phyloP scores from a whole-genome alignment of 768 basidiomycete species.

The Leccinum ochraceum region DNA sequence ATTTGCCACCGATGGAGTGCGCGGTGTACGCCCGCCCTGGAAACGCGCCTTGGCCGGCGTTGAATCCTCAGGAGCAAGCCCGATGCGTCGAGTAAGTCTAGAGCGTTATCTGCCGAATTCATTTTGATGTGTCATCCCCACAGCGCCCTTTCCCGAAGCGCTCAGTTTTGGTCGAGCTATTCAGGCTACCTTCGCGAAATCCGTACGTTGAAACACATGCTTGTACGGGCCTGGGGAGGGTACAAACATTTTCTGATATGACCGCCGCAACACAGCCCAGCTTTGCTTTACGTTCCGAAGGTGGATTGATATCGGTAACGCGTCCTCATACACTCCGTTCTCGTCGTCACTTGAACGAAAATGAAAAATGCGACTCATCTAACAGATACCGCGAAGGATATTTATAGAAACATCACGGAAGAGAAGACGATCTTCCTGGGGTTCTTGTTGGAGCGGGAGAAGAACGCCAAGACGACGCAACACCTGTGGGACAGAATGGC shows the following conservation, averaged over 20 bases:
- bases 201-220: constrained; percentile 49
- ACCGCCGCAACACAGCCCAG: constrained; percentile 52
- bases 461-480: constrained; percentile 29
- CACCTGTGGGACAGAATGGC: constrained; percentile 31
- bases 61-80: constrained; percentile 35
- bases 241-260: background rate
- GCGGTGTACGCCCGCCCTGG: constrained; percentile 17
- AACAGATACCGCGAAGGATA: constrained; percentile 60
- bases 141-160: constrained; percentile 74
- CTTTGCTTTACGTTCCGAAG: constrained; percentile 73
- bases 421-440: constrained; percentile 56
- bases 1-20: constrained; percentile 71
- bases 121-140: background rate
- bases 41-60: constrained; percentile 3
- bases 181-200: constrained; percentile 82
- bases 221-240: background rate
- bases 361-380: background rate
- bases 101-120: background rate
- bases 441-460: constrained; percentile 48
- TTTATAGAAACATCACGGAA: constrained; percentile 64
- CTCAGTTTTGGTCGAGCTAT: constrained; percentile 85
- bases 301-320: constrained; percentile 72
- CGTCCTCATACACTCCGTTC: constrained; percentile 8
- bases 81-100: constrained; percentile 52
- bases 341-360: constrained; percentile 10